Base-by-base conservation (phyloP, 225 moss, liverwort and hornwort species). In the Bryum argenteum region DNA sequence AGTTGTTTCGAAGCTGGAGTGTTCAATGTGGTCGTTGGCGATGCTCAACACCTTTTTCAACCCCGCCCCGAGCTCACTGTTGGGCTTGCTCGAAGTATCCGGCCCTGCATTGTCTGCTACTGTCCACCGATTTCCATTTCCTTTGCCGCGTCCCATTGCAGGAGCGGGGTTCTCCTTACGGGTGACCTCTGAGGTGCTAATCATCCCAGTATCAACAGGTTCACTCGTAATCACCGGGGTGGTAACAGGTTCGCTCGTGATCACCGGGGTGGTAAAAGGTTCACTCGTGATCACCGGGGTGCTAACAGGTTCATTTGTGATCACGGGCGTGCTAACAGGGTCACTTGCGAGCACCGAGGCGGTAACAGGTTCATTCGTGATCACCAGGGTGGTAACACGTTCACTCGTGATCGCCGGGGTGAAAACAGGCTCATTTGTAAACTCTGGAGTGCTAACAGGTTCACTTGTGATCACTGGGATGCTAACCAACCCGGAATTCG, bases 1-100 rank as follows among this genome's bases (percentile, higher is more conserved):
- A 14, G 86, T 80, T 44, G 78, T 61, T 54, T 86, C 86, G 54
- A 86, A 86, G 80, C 80, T 86, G 24, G 82, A 77, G 62, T 67
- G 44, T 10, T 86, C 77, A 60, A 77, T 68, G 67, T 71, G 63
- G 21, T 69, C 69, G 10, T 80, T 42, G 26, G 65, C 50, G 65
- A 51, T 67, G 41, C 74, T 74, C 66, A 77, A 66, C 42, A 76
- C 67, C 44, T 59, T 70, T 38, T 75, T 75, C 65, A 86, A 69
- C n/a, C 79, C 82, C 45, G 65, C 20, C 55, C 80, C 82, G 33
- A 61, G 51, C 39, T 71, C 66, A 12, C 65, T 20, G n/a, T n/a
- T n/a, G 68, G 58, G 59, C 18, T 43, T 60, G 43, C 48, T 23
- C 5, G 48, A 43, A 55, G 56, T 41, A 65, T 12, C 61, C 52